phyloP scores from a whole-genome alignment of 805 yeast genomes.

The Schwanniomyces yamadae region DNA sequence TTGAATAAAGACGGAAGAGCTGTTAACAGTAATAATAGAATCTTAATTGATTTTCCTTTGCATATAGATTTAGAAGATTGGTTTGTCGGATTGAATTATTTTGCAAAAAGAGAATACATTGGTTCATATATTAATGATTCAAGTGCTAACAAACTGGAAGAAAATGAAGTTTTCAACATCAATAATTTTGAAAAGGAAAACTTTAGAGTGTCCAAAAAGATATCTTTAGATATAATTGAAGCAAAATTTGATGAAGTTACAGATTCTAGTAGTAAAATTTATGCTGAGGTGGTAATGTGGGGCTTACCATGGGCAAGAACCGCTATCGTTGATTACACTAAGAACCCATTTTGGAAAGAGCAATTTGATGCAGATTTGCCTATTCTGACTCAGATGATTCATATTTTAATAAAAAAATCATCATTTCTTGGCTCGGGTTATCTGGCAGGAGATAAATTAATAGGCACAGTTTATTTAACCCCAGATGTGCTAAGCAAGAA shows the following conservation, averaged over 20 bases:
- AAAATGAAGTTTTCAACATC: background rate
- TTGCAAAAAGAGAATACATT: constrained; percentile 58
- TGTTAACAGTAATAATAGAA: constrained; percentile 36
- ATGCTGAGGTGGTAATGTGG: constrained; percentile 74
- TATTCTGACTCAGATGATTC: constrained; percentile 51
- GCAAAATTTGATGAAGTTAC: constrained; percentile 47
- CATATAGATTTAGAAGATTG: constrained; percentile 75
- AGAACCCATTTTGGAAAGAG: constrained; percentile 82
- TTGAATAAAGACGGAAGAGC: constrained; percentile 33
- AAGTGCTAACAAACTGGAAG: background rate
- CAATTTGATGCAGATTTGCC: constrained; percentile 63
- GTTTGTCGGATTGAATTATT: constrained; percentile 66
- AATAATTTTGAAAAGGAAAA: constrained; percentile 26
- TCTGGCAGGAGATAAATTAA: constrained; percentile 35
- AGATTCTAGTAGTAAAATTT: constrained; percentile 34
- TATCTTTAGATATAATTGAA: constrained; percentile 61
- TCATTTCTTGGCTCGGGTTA: constrained; percentile 19
- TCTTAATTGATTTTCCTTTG: constrained; percentile 61
- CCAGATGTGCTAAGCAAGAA: constrained; percentile 48
- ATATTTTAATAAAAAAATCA: constrained; percentile 44
- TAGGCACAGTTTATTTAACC: constrained; percentile 56
- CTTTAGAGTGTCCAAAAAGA: constrained; percentile 54
- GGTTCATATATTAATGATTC: constrained; percentile 22
- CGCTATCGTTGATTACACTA: constrained; percentile 50
- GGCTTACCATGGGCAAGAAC: constrained; percentile 77